Evolutionary conservation across 2,329 filamentous ascomycete species (phyloP), one percentile per base, ranked within the genome.

Genomic region (Ceratocystis eucalypticola): DNA sequence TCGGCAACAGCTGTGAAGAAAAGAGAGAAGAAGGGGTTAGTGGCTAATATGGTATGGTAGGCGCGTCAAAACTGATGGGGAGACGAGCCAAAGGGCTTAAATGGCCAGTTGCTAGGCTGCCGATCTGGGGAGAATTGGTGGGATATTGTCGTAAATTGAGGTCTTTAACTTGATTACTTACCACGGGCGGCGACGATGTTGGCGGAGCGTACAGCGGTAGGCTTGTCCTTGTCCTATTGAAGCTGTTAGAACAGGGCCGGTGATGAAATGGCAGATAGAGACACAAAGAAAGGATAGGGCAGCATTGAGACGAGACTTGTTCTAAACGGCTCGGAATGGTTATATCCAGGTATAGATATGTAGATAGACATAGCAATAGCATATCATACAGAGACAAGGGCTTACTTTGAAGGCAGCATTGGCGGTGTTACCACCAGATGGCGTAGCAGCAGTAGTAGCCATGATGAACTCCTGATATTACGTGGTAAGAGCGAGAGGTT

Each of bases 101-200:
- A 48, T 22, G 46, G 46, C 46, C 8, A 22, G 46, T 3, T 48
- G 46, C 37, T 41, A 41, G 4, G 12, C 37, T 41, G 37, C 12
- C 12, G 37, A 41, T 41, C 10, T 15, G 37, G 37, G 37, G 10
- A 41, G 12, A 41, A 22, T 8, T 4, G 50, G 50, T 15, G 4
- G 25, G 50, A 15, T 30, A 15, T 15, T 15, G n/a, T 25, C 7
- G 12, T n/a, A 55, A 5, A 20, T 3, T 10, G 10, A 17, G 5
- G 28, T 20, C 15, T 20, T 33, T 7, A 7, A 5, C n/a, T 22
- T 15, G 33, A 37, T 28, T 66, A 66, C 65, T 61, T 82, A 93
- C 91, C 91, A 90, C 93, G 86, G 72, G 94, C 94, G 72, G 94
- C 94, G 74, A 96, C 88, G 77, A 99, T 97, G 79, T 99, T 99